A percentile compares a stretch with the other conserved stretches of the same genome.
These are phyloP conservation scores for Aspergillus neoniger DNA, from an alignment of 2,329 filamentous ascomycete genomes.

Conservation along the genomic window DNA sequence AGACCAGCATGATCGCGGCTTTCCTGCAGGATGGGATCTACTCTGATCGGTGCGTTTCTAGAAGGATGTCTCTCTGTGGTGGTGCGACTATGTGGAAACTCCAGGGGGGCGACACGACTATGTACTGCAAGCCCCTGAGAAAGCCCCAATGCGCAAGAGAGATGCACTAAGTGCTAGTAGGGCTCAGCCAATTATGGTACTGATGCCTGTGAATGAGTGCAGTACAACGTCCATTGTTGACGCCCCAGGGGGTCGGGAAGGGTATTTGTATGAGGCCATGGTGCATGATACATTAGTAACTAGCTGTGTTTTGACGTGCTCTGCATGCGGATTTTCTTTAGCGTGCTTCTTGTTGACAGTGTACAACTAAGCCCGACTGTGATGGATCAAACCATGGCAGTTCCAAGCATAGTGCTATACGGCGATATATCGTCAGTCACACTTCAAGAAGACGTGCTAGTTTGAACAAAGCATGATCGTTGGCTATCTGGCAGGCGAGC, in stretches of 20 bases:
- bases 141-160: background rate
- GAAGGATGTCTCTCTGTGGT: background rate
- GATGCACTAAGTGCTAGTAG: background rate
- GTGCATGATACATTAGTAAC: background rate
- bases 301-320: background rate
- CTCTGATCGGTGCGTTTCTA: background rate
- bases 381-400: background rate
- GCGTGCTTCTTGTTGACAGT: background rate
- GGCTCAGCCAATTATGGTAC: background rate
- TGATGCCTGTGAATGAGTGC: background rate
- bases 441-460: background rate
- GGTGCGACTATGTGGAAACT: background rate
- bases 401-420: background rate
- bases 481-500: background rate
- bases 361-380: background rate
- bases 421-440: background rate
- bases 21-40: background rate
- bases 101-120: background rate
- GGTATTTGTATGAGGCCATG: background rate
- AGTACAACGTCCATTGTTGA: background rate
- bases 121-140: background rate
- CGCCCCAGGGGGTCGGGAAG: background rate
- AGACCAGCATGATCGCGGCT: constrained; percentile 6
- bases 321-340: background rate
- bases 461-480: background rate